Conservation (phyloP, 73 alveolate species). For the Paramecium caudatum region DNA sequence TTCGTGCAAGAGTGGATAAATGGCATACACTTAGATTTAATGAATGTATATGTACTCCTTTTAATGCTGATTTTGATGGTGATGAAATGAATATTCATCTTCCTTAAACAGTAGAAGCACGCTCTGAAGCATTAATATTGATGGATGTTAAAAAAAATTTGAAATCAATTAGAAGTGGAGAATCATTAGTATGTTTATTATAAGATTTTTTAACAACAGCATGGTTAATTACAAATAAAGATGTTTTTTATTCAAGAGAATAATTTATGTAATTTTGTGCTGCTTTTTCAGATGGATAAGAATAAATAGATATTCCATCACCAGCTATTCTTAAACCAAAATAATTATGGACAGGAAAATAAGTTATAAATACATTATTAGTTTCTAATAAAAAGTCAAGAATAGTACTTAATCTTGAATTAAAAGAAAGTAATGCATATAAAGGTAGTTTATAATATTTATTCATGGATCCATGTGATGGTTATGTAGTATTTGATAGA, state of each 20-base stretch:
- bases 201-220: slow-evolving; percentile 98
- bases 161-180: slow-evolving; percentile 97
- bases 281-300: slow-evolving; percentile 88
- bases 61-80: slow-evolving; percentile 99
- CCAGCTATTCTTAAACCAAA: slow-evolving; percentile 98
- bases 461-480: slow-evolving; percentile 98
- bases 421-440: slow-evolving; percentile 83
- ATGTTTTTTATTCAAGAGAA: slow-evolving; percentile 94
- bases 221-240: slow-evolving; percentile 96
- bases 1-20: slow-evolving; percentile 96
- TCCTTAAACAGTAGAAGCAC: slow-evolving; percentile 99
- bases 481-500: slow-evolving; percentile 97
- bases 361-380: slow-evolving; percentile 92
- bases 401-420: slow-evolving; percentile 91
- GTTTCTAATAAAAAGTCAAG: slow-evolving; percentile 93
- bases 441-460: slow-evolving; percentile 78
- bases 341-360: slow-evolving; percentile 99
- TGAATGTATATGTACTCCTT: slow-evolving; percentile 99
- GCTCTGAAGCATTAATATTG: slow-evolving; percentile 94
- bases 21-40: slow-evolving; percentile 99
- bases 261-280: slow-evolving; percentile 93
- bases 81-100: slow-evolving; percentile 99
- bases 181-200: slow-evolving; percentile 87
- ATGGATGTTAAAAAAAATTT: slow-evolving; percentile 95
- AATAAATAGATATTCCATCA: slow-evolving; percentile 96